Conservation (phyloP, 2,329 filamentous ascomycete genomes). For the Tricladium varicosporioides region DNA sequence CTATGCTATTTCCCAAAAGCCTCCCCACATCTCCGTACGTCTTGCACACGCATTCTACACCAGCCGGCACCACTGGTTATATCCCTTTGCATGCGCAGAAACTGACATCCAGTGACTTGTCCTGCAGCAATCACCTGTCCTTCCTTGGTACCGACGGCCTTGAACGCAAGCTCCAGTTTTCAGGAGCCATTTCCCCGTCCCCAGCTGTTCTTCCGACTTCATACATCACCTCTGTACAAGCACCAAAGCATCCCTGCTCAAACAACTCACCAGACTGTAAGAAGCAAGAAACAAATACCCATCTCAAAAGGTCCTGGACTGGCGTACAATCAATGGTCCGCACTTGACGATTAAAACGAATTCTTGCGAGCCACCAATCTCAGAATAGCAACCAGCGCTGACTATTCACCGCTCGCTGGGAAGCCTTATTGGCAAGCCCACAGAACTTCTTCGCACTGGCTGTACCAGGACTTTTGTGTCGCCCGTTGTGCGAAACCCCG, state of each 20-base stretch:
- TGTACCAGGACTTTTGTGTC: conserved; percentile 37
- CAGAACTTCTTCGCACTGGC: conserved; percentile 37
- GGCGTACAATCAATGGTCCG: conserved; percentile 24
- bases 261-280: conserved; percentile 29
- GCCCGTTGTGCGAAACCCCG: conserved; percentile 34
- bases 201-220: conserved; percentile 12
- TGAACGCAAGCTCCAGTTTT: conserved; percentile 11
- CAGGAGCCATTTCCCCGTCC: not conserved
- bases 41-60: conserved; percentile 14
- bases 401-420: conserved; percentile 25
- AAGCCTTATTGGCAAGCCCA: conserved; percentile 29
- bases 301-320: conserved; percentile 16
- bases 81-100: conserved; percentile 17
- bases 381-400: conserved; percentile 25
- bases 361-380: conserved; percentile 19
- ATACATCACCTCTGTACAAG: conserved; percentile 6
- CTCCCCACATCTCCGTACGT: conserved; percentile 26
- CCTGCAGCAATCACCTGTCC: conserved; percentile 23
- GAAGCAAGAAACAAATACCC: conserved; percentile 26
- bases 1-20: conserved; percentile 12
- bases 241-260: conserved; percentile 24
- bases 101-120: conserved; percentile 28
- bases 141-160: conserved; percentile 12
- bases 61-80: conserved; percentile 21
- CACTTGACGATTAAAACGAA: conserved; percentile 19